These are phyloP conservation scores for Trichoderma citrinoviride DNA, from an alignment of 2,329 filamentous ascomycete species.

Conservation along the genomic window DNA sequence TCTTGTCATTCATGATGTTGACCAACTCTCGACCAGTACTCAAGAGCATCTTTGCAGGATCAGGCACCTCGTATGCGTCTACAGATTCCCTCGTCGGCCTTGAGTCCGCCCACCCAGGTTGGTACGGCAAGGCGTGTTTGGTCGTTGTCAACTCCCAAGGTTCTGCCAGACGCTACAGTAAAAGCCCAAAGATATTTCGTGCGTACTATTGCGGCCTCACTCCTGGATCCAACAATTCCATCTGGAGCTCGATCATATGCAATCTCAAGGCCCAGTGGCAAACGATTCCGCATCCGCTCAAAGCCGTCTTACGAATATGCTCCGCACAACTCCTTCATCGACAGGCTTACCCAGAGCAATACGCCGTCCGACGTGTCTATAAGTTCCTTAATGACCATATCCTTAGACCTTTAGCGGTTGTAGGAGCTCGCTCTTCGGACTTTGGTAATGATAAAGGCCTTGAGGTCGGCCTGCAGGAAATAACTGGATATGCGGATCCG, in stretches of 20 bases:
- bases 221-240: background rate
- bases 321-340: background rate
- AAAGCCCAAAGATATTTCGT: background rate
- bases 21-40: background rate
- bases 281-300: background rate
- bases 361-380: background rate
- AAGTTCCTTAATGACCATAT: background rate
- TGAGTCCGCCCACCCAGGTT: background rate
- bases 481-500: background rate
- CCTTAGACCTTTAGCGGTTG: background rate
- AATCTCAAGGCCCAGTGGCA: background rate
- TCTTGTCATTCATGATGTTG: background rate
- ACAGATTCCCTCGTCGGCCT: background rate
- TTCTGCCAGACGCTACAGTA: background rate
- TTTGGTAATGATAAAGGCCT: background rate
- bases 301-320: background rate
- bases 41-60: background rate
- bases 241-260: background rate
- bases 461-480: background rate
- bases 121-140: background rate
- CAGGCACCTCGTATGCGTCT: background rate
- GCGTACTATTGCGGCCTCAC: background rate
- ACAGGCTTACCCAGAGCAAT: background rate
- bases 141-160: background rate
- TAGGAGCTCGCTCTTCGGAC: background rate